Evolutionary conservation across 805 yeast species (phyloP), one percentile per base, ranked within the genome.

Genomic region (Nakazawaea holstii): DNA sequence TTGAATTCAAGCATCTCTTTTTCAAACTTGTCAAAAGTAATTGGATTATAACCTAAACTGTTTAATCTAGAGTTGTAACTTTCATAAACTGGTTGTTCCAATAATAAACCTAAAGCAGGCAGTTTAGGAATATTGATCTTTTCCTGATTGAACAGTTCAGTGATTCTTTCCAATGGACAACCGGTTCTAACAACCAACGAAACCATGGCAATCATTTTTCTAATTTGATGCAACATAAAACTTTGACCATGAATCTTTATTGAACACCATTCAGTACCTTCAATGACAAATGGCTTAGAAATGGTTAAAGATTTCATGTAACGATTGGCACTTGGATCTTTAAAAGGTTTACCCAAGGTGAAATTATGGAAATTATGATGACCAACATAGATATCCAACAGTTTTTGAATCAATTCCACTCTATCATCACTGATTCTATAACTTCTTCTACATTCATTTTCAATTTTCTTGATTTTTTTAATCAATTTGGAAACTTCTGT

Each of bases 131-230:
- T 87, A 59, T 91, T 90, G 52, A 94, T 77, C 59, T 83, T 87
- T 35, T 76, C 76, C 1, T 79, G 73, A 5, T 81, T 80, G 61
- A 88, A 94, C 3, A 96, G 87, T 57, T 88, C 87, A 8, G 69
- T 61, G 52, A 94, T 87, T 57, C 96, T 79, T 26, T 76, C 76
- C 30, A 78, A 60, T 3, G 97, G 96, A 59, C 91, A 81, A 9
- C 96, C 94, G 15, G 94, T 82, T 60, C 99, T 77, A 20, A 92
- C 82, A 14, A 87, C 80, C 49, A 92, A 72, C 0, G 91, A 79
- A 1, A 95, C 96, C 95, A 92, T 84, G 20, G 97, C 92, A 50
- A 94, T 88, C 98, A 94, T 94, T 63, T 94, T 94, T 62, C 99
- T 82, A 60, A 94, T 94, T 73, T 92, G 99, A 68, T 92, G 98